phyloP scores from a whole-genome alignment of 441 rosid species.

The Pelargonium fulgidum region DNA sequence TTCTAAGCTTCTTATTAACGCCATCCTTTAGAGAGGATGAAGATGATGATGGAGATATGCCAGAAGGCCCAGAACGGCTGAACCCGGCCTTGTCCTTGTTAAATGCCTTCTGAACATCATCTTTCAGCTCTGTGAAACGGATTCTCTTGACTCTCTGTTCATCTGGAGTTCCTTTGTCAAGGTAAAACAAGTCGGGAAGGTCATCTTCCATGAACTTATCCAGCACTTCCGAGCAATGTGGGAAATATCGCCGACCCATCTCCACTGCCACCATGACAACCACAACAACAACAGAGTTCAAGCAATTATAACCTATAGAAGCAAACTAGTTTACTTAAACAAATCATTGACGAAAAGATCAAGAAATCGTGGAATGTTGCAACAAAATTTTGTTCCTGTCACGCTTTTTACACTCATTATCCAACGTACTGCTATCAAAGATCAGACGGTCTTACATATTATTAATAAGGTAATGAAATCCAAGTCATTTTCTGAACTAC shows the following conservation, averaged over 20 bases:
- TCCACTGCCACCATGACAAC: constrained; percentile 47
- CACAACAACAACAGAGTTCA: not conserved
- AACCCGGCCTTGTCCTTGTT: constrained; percentile 66
- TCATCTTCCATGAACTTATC: constrained; percentile 89
- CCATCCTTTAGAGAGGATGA: constrained; percentile 39
- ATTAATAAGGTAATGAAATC: too few relatives aligned
- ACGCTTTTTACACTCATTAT: too few relatives aligned
- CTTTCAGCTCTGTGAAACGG: constrained; percentile 74
- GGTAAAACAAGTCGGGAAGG: constrained; percentile 61
- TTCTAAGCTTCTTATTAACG: constrained; percentile 21
- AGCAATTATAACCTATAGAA: not conserved
- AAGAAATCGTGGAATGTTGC: too few relatives aligned
- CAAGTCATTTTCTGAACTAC: too few relatives aligned
- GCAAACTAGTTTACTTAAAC: too few relatives aligned
- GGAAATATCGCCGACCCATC: constrained; percentile 75
- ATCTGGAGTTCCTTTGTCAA: constrained; percentile 50
- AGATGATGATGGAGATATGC: constrained; percentile 56
- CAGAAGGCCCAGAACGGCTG: constrained; percentile 24
- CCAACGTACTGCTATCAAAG: too few relatives aligned
- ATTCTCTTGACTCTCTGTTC: constrained; percentile 57
- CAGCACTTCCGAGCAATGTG: constrained; percentile 32
- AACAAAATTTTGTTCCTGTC: too few relatives aligned
- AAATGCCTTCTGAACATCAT: constrained; percentile 67
- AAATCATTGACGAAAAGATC: too few relatives aligned
- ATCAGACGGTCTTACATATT: too few relatives aligned